phyloP scores from a whole-genome alignment of 352 stramenopile species.

The Blastocystis sp. region DNA sequence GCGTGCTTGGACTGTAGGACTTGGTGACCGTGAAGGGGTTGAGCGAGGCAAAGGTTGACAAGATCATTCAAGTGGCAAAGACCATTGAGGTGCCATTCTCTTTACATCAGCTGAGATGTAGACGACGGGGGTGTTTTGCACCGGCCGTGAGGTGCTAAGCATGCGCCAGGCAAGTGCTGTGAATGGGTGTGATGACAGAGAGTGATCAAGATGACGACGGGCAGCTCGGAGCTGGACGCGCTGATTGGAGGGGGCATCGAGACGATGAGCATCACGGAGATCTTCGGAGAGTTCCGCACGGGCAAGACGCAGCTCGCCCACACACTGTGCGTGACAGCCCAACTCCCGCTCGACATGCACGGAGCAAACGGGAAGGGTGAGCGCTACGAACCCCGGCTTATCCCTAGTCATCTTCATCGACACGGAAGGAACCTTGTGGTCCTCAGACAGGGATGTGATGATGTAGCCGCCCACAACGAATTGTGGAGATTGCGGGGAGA shows the following conservation, averaged over 20 bases:
- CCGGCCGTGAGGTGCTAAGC: conserved; percentile 42
- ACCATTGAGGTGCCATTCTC: conserved; percentile 48
- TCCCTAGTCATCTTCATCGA: conserved; percentile 75
- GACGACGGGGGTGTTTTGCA: conserved; percentile 61
- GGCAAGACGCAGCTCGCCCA: conserved; percentile 89
- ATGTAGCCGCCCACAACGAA: conserved; percentile 73
- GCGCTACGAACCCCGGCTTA: conserved; percentile 25
- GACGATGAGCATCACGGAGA: conserved; percentile 85
- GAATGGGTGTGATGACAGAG: conserved; percentile 21
- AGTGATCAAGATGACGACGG: conserved; percentile 68
- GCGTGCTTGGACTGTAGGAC: conserved; percentile 14
- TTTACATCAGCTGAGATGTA: conserved; percentile 68
- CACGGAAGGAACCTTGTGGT: conserved; percentile 85
- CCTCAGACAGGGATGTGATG: neutral
- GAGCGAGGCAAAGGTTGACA: conserved; percentile 82
- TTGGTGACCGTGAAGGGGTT: conserved; percentile 82
- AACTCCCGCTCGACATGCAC: conserved; percentile 75
- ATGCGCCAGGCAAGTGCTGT: conserved; percentile 10
- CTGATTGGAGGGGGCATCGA: conserved; percentile 83
- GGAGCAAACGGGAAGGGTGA: conserved; percentile 58
- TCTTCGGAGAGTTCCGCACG: conserved; percentile 83
- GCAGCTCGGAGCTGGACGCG: conserved; percentile 77
- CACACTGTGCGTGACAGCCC: conserved; percentile 79
- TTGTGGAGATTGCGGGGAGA: conserved; percentile 80
- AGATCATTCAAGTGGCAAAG: conserved; percentile 72